Conservation (phyloP, 2,329 filamentous ascomycete genomes). For the Pseudocercospora ulei region DNA sequence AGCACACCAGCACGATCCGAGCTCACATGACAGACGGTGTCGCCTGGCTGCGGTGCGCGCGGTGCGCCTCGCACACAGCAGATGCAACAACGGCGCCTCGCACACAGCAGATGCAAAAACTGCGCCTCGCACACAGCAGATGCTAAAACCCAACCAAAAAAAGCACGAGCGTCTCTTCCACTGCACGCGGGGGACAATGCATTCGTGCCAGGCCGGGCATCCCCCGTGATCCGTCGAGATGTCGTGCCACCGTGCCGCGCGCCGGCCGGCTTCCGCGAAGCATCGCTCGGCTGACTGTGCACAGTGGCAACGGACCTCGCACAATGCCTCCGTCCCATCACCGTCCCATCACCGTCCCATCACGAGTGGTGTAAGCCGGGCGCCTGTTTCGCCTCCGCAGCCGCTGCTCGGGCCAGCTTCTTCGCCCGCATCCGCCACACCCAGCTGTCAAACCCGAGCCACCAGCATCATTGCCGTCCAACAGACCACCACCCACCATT, state of each 20-base stretch:
- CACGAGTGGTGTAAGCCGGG: conserved; percentile 3
- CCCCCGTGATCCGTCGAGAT: background rate
- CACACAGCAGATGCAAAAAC: conserved; percentile 1
- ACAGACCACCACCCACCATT: conserved; percentile 56
- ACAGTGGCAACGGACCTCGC: conserved; percentile 1
- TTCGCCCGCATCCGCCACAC: conserved; percentile 45
- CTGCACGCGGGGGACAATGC: background rate
- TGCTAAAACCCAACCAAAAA: too few species aligned
- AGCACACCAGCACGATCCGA: background rate
- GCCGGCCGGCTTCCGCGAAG: conserved; percentile 1
- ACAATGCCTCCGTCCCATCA: background rate
- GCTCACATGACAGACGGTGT: background rate
- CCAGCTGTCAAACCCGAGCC: conserved; percentile 54
- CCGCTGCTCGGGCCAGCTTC: conserved; percentile 36
- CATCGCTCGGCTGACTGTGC: conserved; percentile 4
- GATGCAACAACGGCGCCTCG: background rate
- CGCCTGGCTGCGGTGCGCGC: background rate
- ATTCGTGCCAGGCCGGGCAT: background rate
- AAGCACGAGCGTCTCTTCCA: background rate
- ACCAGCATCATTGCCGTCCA: conserved; percentile 55
- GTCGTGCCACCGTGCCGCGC: background rate
- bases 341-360: background rate
- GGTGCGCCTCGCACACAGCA: background rate
- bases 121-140: background rate
- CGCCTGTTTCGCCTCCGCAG: conserved; percentile 15